Evolutionary conservation across 352 stramenopile genomes (phyloP).

Genomic region (Phytophthora aleatoria): DNA sequence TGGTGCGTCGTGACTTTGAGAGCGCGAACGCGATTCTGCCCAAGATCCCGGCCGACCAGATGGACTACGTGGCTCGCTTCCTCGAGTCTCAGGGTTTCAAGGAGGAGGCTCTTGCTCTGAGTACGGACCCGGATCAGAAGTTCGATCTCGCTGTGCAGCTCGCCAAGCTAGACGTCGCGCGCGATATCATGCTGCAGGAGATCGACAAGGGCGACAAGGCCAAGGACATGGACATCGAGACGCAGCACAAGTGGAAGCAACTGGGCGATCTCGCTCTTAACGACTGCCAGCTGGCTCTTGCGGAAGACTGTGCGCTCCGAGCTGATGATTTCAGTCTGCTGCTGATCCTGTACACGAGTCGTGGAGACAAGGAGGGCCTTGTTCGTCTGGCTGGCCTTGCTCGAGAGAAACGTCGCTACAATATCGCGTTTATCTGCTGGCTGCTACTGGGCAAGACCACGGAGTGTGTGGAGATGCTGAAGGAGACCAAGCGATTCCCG

Average conservation of each 20-base stretch:
- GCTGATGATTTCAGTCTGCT: slow-evolving; percentile 97
- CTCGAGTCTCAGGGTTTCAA: slow-evolving; percentile 99
- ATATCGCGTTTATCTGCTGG: slow-evolving; percentile 97
- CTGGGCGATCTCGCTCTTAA: slow-evolving; percentile 94
- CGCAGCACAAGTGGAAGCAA: slow-evolving; percentile 98
- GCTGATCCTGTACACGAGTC: slow-evolving; percentile 96
- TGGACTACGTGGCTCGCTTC: slow-evolving; percentile 92
- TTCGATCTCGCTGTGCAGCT: slow-evolving; percentile 99
- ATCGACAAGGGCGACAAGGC: slow-evolving; percentile 57
- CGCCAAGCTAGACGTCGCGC: slow-evolving; percentile 94
- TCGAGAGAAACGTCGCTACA: slow-evolving; percentile 89
- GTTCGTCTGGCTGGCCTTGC: slow-evolving; percentile 89
- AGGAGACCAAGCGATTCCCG: slow-evolving; percentile 94
- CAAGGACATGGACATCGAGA: slow-evolving; percentile 94
- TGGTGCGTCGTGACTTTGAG: slow-evolving; percentile 98
- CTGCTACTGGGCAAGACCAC: slow-evolving; percentile 96
- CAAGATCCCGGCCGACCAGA: slow-evolving; percentile 91
- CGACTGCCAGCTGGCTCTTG: slow-evolving; percentile 94
- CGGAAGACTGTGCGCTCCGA: slow-evolving; percentile 93
- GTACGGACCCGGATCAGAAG: slow-evolving; percentile 96
- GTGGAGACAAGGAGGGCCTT: slow-evolving; percentile 94
- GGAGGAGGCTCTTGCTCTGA: slow-evolving; percentile 95
- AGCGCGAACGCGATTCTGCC: slow-evolving; percentile 96
- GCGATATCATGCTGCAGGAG: slow-evolving; percentile 93
- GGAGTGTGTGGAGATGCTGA: slow-evolving; percentile 95